Percentiles rank a stretch among this genome's conserved stretches.
These are phyloP conservation scores for Yarrowia phangngaensis DNA, from an alignment of 805 yeast species.

Conservation along the genomic window DNA sequence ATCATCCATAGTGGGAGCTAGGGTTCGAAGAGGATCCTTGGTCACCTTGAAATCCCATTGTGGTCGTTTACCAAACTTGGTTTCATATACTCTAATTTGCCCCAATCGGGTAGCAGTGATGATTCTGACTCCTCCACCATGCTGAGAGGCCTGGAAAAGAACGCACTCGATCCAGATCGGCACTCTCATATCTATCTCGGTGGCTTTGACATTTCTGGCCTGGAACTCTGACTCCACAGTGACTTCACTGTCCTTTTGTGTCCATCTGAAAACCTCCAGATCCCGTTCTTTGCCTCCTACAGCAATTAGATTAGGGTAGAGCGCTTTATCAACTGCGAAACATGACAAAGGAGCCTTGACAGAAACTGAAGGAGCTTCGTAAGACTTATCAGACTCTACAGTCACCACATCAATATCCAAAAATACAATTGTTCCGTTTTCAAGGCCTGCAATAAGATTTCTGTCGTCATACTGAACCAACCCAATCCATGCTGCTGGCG, in stretches of 20 bases:
- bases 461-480: slow-evolving; percentile 13
- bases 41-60: slow-evolving; percentile 51
- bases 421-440: neutral
- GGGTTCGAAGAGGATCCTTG: slow-evolving; percentile 51
- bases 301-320: slow-evolving; percentile 49
- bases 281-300: slow-evolving; percentile 86
- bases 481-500: slow-evolving; percentile 5
- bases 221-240: slow-evolving; percentile 47
- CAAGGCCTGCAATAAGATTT: slow-evolving; percentile 6
- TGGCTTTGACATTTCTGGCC: slow-evolving; percentile 80
- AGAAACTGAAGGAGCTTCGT: slow-evolving; percentile 4
- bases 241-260: slow-evolving; percentile 32
- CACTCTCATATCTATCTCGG: slow-evolving; percentile 69
- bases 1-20: slow-evolving; percentile 40
- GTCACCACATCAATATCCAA: neutral
- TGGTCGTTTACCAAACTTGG: slow-evolving; percentile 67
- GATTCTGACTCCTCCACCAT: slow-evolving; percentile 43
- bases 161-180: slow-evolving; percentile 75
- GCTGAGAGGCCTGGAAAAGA: slow-evolving; percentile 37
- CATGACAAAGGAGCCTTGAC: slow-evolving; percentile 29
- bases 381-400: slow-evolving; percentile 5
- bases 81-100: slow-evolving; percentile 69
- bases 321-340: slow-evolving; percentile 17
- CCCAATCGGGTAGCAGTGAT: slow-evolving; percentile 72
- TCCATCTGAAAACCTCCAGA: slow-evolving; percentile 43